Percentiles rank a stretch among this genome's conserved stretches.
These are phyloP conservation scores for Beta macrorhiza DNA, from an alignment of 179 eudicot genomes.

Conservation along the genomic window DNA sequence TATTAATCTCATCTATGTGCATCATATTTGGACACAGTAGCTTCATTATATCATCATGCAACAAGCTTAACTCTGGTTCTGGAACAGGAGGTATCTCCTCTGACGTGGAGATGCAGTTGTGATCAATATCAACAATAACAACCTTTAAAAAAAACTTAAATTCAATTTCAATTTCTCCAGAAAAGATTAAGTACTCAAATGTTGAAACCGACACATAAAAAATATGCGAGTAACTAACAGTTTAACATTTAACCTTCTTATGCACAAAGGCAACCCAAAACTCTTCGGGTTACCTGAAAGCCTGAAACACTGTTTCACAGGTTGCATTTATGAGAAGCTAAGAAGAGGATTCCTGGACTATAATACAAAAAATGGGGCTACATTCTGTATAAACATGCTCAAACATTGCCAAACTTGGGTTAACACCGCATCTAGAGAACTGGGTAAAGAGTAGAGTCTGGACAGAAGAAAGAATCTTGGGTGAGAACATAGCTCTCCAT, in stretches of 20 bases:
- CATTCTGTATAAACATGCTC: too few species aligned
- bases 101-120: slow-evolving; percentile 65
- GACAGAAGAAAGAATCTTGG: not conserved
- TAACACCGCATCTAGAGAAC: not conserved
- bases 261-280: not conserved
- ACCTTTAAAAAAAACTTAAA: slow-evolving; percentile 45
- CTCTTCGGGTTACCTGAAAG: too few species aligned
- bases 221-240: not conserved
- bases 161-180: not conserved
- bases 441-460: not conserved
- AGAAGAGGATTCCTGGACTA: too few species aligned
- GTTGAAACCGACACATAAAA: not conserved
- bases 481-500: not conserved
- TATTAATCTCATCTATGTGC: slow-evolving; percentile 50
- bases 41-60: slow-evolving; percentile 66
- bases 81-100: slow-evolving; percentile 90
- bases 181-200: not conserved
- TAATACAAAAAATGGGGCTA: too few species aligned
- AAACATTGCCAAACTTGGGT: not conserved
- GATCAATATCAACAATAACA: slow-evolving; percentile 84
- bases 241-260: not conserved
- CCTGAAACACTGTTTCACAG: not conserved
- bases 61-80: slow-evolving; percentile 71
- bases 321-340: not conserved
- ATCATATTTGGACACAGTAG: slow-evolving; percentile 68